Evolutionary conservation across 83 land plant genomes (phyloP).

Genomic region (Picea engelmannii): DNA sequence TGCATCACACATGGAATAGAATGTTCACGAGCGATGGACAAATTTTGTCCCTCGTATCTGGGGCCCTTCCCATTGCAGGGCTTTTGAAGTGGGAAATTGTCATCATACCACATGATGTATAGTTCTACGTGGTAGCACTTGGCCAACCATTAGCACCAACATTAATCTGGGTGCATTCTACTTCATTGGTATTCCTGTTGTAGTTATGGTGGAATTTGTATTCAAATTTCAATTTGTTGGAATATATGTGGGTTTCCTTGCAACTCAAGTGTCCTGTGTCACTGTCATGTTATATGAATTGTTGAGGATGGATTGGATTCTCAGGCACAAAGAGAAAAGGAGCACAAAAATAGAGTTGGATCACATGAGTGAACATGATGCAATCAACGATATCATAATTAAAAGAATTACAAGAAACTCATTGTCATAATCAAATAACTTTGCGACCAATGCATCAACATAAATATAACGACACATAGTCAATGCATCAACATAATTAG

Average conservation of each 20-base stretch:
- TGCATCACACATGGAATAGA: too few species aligned
- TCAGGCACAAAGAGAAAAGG: conserved; percentile 22
- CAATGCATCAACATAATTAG: too few species aligned
- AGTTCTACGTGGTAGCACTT: conserved; percentile 37
- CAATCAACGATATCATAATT: too few species aligned
- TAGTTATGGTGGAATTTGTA: conserved; percentile 40
- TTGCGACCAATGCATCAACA: too few species aligned
- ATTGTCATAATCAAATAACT: too few species aligned
- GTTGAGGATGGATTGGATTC: conserved; percentile 26
- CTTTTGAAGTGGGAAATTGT: conserved; percentile 34
- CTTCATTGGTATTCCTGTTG: conserved; percentile 59
- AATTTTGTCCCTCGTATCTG: too few species aligned
- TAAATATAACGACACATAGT: too few species aligned
- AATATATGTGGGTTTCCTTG: conserved; percentile 35
- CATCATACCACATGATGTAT: conserved; percentile 45
- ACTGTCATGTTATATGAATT: conserved; percentile 21
- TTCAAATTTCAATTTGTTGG: conserved; percentile 37
- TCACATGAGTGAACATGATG: too few species aligned
- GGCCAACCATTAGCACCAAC: conserved; percentile 42
- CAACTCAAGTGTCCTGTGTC: conserved; percentile 35
- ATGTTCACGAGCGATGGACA: too few species aligned
- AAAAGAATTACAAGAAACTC: too few species aligned
- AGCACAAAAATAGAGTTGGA: conserved; percentile 17
- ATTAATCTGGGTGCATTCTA: conserved; percentile 55
- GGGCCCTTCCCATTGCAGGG: too few species aligned